phyloP scores from a whole-genome alignment of 2,329 filamentous ascomycete genomes.

The Clonostachys rhizophaga region DNA sequence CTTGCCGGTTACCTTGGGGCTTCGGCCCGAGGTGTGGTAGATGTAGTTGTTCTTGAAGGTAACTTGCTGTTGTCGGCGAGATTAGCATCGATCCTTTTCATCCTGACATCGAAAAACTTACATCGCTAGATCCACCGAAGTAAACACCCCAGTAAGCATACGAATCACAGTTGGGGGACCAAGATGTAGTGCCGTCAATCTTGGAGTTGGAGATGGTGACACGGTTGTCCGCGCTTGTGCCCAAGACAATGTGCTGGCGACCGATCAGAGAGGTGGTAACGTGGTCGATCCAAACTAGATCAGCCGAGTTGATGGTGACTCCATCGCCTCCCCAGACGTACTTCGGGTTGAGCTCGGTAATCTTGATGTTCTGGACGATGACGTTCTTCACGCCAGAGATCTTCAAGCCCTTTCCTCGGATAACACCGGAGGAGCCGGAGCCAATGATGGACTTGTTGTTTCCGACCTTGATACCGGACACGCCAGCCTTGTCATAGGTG shows the following conservation, averaged over 20 bases:
- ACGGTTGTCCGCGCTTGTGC: slow-evolving; percentile 30
- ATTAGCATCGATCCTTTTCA: background rate
- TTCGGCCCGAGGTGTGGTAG: slow-evolving; percentile 51
- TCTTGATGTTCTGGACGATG: slow-evolving; percentile 55
- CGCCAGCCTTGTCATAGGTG: slow-evolving; percentile 8
- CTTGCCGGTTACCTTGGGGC: slow-evolving; percentile 52
- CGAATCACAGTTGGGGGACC: slow-evolving; percentile 19
- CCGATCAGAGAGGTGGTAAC: slow-evolving; percentile 25
- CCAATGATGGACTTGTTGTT: slow-evolving; percentile 54
- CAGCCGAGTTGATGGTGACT: slow-evolving; percentile 43
- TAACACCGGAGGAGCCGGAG: slow-evolving; percentile 44
- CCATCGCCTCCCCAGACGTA: slow-evolving; percentile 58
- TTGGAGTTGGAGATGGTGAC: slow-evolving; percentile 58
- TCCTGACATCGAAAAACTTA: no score
- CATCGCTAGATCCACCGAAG: slow-evolving; percentile 12
- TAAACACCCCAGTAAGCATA: slow-evolving; percentile 25
- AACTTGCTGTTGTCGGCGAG: slow-evolving; percentile 36
- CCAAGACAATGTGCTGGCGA: background rate
- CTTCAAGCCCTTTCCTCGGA: slow-evolving; percentile 53
- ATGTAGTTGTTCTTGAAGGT: slow-evolving; percentile 59
- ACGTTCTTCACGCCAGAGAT: slow-evolving; percentile 45
- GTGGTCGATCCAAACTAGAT: slow-evolving; percentile 46
- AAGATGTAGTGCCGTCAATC: slow-evolving; percentile 46
- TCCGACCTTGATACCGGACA: slow-evolving; percentile 42
- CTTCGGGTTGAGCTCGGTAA: slow-evolving; percentile 50